Base-by-base conservation (phyloP, 352 stramenopile species). In the Globisporangium nagaii region DNA sequence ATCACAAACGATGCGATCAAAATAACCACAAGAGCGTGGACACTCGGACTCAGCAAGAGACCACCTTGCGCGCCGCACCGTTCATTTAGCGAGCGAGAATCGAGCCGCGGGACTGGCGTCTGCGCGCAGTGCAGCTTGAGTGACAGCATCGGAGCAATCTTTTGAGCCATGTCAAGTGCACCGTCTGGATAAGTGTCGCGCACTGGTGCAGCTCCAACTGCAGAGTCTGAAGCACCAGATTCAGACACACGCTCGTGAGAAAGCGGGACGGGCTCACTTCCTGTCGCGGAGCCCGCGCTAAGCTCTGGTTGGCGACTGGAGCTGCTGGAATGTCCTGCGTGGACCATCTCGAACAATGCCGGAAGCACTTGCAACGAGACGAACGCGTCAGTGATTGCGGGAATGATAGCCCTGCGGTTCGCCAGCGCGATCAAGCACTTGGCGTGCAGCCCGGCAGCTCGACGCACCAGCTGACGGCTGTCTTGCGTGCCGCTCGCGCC, bases 371-470 rank as follows among this genome's bases (percentile, higher is more conserved):
- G 53, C 30, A 40, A 32, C 8, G 39, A 27, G 10, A 35, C n/a
- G 25, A 83, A 71, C 5, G 67, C 72, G 11, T 62, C 37, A 19
- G 70, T 55, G 37, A 83, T 73, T 19, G 20, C 42, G 12, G 67
- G 46, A 9, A 63, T 48, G 4, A 61, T 50, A 10, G 58, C 52
- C 25, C 70, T 63, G 28, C 68, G 67, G 40, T 53, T 74, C 13
- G 51, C 67, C 20, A 83, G 56, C 4, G 64, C 53, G 9, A 88
- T 53, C 10, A 73, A 31, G 34, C 72, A 83, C 37, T 60, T 46
- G 0, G 84, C 43, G 17, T 78, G 58, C n/a, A 76, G 25, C n/a
- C 63, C 66, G 11, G 71, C 34, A 4, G 66, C 49, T 22, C 53
- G 64, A 41, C 32, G 44, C 19, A 71, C 28, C 25, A 60, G 58